phyloP scores from a whole-genome alignment of 2,329 filamentous ascomycete species.

The Trichoderma guizhouense region DNA sequence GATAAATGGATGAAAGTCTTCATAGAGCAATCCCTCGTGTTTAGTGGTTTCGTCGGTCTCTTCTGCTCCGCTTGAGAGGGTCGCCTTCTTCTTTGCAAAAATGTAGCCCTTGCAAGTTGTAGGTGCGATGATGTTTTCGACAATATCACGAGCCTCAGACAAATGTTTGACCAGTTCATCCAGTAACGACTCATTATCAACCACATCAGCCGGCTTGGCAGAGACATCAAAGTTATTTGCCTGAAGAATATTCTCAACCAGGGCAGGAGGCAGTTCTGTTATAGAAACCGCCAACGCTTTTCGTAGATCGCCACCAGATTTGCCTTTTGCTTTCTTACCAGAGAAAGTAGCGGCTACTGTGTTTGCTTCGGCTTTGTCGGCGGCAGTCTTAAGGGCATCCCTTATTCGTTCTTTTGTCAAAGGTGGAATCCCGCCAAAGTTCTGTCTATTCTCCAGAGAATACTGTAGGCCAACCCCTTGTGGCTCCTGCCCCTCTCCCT shows the following conservation, averaged over 20 bases:
- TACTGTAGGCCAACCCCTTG: constrained; percentile 76
- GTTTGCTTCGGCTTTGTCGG: constrained; percentile 54
- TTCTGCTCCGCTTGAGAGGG: constrained; percentile 27
- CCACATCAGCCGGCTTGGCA: constrained; percentile 63
- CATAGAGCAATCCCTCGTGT: constrained; percentile 64
- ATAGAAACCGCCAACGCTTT: constrained; percentile 81
- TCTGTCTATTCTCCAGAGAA: constrained; percentile 76
- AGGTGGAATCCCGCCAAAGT: constrained; percentile 70
- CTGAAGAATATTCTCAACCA: constrained; percentile 82
- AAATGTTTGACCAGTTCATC: constrained; percentile 66
- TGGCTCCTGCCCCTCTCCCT: constrained; percentile 80
- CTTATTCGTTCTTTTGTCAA: constrained; percentile 71
- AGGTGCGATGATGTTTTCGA: constrained; percentile 64
- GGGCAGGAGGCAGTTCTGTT: constrained; percentile 80
- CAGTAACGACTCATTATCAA: constrained; percentile 63
- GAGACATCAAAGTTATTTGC: constrained; percentile 66
- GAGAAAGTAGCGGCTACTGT: constrained; percentile 26
- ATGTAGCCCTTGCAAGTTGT: constrained; percentile 78
- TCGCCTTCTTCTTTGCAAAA: constrained; percentile 63
- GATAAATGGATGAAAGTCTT: constrained; percentile 92
- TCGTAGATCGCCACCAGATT: constrained; percentile 70
- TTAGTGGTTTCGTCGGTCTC: constrained; percentile 28
- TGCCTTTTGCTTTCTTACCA: constrained; percentile 67
- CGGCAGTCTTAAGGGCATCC: constrained; percentile 63
- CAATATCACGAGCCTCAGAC: constrained; percentile 64